phyloP scores from a whole-genome alignment of 2,329 filamentous ascomycete species.

The Dothiorella sarmentorum region DNA sequence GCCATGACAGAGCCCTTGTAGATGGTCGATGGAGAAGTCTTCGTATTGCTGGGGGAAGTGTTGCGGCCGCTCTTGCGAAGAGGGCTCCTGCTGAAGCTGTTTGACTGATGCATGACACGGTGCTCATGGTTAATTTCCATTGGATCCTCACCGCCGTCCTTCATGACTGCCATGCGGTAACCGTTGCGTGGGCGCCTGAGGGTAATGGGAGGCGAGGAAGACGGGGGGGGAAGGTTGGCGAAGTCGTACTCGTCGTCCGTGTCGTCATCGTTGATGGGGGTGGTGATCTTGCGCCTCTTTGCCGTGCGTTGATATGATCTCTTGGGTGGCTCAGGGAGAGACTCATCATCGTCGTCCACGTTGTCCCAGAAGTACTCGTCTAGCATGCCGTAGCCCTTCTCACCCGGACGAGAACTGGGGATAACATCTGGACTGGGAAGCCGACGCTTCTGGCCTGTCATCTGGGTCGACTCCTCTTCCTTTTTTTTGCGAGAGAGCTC shows the following conservation, averaged over 20 bases:
- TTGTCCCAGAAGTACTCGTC: constrained; percentile 10
- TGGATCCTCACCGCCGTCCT: constrained; percentile 4
- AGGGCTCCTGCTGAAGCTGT: constrained; percentile 10
- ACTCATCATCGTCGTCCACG: not conserved
- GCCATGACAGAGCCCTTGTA: constrained; percentile 6
- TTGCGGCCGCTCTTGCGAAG: not conserved
- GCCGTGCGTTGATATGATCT: not conserved
- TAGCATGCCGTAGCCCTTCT: constrained; percentile 8
- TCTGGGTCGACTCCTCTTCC: not conserved
- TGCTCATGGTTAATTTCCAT: not conserved
- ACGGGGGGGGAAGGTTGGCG: not conserved
- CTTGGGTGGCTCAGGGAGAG: not conserved
- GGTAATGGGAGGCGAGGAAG: not conserved
- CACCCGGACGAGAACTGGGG: constrained; percentile 9
- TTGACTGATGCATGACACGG: not conserved
- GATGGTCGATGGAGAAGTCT: not conserved
- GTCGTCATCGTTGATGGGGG: not conserved
- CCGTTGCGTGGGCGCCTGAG: constrained; percentile 11
- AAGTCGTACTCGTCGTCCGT: constrained; percentile 1
- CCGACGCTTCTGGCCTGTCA: not conserved
- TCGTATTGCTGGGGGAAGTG: not conserved
- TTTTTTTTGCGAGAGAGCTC: not conserved
- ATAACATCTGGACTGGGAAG: not conserved
- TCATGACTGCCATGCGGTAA: not conserved
- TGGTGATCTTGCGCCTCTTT: not conserved